Evolutionary conservation across 768 basidiomycete genomes (phyloP), one percentile per base, ranked within the genome.

Genomic region (Kwoniella europaea): DNA sequence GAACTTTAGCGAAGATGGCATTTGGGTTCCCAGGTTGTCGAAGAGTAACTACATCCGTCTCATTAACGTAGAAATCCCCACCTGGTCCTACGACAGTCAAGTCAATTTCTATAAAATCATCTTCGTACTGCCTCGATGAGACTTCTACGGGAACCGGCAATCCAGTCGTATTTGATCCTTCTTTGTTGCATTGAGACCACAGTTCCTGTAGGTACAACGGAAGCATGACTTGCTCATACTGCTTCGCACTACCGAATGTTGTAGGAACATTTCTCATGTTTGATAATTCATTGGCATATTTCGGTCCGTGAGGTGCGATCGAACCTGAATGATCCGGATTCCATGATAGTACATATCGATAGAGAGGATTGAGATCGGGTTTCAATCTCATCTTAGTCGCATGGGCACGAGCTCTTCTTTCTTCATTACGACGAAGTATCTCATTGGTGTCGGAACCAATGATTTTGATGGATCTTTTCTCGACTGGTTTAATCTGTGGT

Each of bases 191-290:
- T 79, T 96, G 93, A 35, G 91, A 89, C 95, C 97, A 98, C 72
- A 92, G 90, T 84, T 99, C 97, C 68, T 92, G 85, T 20, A 94
- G 84, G 29, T 98, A 85, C 16, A 98, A 86, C 2, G 96, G 94
- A 79, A 93, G 89, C 81, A 97, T 94, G 56, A 91, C 86, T 24
- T 85, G 85, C 53, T 88, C 87, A 82, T 96, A 98, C 20, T 92
- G 88, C 1, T 85, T 81, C 68, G 90, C 88, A 62, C 88, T 87
- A 1, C 76, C 67, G 82, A 98, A 98, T 12, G 81, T 85, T 65
- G 89, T 87, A 0, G 92, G 91, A 9, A 97, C 86, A 18, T 82
- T 84, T 13, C 82, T 61, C 41, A 86, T 77, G 1, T 80, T 62
- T 4, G 85, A 61, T 3, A 79, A 74, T 18, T 70, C 55, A 82